Evolutionary conservation across 495 filamentous ascomycete species (phyloP), one percentile per base, ranked within the genome.

Genomic region (Trichoderma reesei): DNA sequence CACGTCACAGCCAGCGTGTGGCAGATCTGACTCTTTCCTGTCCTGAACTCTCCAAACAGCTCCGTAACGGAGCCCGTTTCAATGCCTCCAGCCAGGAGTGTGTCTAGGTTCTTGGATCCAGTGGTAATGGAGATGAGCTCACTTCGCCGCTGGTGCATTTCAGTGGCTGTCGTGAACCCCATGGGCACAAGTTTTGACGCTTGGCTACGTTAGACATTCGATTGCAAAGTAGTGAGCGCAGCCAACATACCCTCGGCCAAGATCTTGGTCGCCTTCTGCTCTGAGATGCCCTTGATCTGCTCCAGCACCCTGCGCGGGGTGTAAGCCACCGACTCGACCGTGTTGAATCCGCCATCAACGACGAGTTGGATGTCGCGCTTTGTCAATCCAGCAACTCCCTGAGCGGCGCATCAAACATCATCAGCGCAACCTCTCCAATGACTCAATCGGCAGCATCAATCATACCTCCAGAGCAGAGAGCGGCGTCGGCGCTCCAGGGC

Each of bases 41-140:
- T 98, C 69, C 94, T 81, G 73, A 98, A 98, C 75, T 98, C 94
- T 76, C 94, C 94, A 71, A 98, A 98, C 10, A 98, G 87, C 72
- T 98, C 94, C n/a, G 94, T 98, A 46, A 98, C 95, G 14, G 91
- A 96, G 37, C 94, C 94, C 0, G 94, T 98, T 76, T 98, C 94
- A 65, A 98, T 82, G 59, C 94, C 94, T 65, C 94, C 94, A 34
- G 93, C 94, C 9, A 98, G 83, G 31, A 98, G 82, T 48, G 95
- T 98, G 70, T 98, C 94, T 11, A 98, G 83, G 68, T 96, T 89
- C 76, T 98, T 98, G 8, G 93, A 97, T 36, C 94, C 94, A 0
- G 94, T 98, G 11, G 95, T 97, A 66, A 98, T 92, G 5, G 92
- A 98, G 66, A 98, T 98, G 61, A 98, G 82, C 72, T 98, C 94